Evolutionary conservation across 75 land plant species (phyloP).

Genomic region (Adiantum capillusveneris): DNA sequence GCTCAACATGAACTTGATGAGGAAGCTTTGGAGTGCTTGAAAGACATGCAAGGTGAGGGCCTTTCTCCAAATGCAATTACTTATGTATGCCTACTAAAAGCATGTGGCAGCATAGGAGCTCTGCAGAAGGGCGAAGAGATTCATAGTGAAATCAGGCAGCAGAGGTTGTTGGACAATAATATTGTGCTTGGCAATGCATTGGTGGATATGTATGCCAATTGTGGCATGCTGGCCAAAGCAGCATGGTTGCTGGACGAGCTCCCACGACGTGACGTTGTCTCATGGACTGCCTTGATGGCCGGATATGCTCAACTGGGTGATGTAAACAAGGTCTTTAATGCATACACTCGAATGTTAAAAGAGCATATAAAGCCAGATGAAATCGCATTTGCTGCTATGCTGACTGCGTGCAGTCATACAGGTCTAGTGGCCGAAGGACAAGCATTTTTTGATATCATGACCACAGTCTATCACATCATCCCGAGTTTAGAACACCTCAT

Average conservation of each 20-base stretch:
- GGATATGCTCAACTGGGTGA: conserved; percentile 31
- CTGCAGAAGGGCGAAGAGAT: conserved; percentile 26
- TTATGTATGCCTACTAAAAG: conserved; percentile 22
- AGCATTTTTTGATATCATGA: neutral
- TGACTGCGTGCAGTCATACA: conserved; percentile 2
- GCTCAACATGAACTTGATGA: conserved; percentile 3
- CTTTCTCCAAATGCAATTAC: conserved; percentile 33
- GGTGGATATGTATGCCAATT: conserved; percentile 41
- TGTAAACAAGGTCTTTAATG: conserved; percentile 19
- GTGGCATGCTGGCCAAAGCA: conserved; percentile 31
- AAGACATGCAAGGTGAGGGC: conserved; percentile 25
- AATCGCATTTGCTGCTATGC: neutral
- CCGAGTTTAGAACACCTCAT: neutral
- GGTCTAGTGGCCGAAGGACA: neutral
- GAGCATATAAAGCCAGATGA: conserved; percentile 4
- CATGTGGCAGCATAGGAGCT: conserved; percentile 24
- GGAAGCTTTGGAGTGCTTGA: conserved; percentile 30
- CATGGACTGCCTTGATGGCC: conserved; percentile 39
- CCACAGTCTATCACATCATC: neutral
- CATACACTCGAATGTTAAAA: conserved; percentile 22
- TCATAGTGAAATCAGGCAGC: neutral
- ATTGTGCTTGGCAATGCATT: conserved; percentile 34
- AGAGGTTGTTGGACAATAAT: neutral
- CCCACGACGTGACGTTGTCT: conserved; percentile 20
- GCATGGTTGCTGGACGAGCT: conserved; percentile 17